A percentile compares a stretch with the other conserved stretches of the same genome.
phyloP scores from a whole-genome alignment of 768 basidiomycete species.

The Chiua virens region DNA sequence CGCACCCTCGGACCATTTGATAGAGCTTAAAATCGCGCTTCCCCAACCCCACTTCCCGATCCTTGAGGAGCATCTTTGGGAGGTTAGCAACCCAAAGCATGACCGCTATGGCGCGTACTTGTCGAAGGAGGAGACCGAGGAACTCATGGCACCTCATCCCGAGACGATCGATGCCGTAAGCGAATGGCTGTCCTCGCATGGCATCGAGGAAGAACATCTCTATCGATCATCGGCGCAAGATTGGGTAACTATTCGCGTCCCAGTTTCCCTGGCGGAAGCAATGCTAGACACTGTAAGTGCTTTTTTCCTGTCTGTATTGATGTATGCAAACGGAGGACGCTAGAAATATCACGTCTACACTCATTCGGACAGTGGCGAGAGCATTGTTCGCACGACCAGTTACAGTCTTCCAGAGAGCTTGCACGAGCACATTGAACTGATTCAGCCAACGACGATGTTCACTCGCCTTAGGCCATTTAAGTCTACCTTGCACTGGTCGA shows the following conservation, averaged over 20 bases:
- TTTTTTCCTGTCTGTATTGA: not conserved
- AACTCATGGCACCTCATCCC: slow-evolving; percentile 55
- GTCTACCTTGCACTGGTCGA: slow-evolving; percentile 39
- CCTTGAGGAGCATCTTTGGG: slow-evolving; percentile 52
- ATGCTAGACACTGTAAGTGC: slow-evolving; percentile 66
- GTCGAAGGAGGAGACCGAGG: slow-evolving; percentile 65
- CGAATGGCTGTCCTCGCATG: slow-evolving; percentile 61
- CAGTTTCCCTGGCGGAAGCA: slow-evolving; percentile 59
- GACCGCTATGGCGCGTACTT: slow-evolving; percentile 55
- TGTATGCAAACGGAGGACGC: not conserved
- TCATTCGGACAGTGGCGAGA: slow-evolving; percentile 51
- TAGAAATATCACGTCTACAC: slow-evolving; percentile 67
- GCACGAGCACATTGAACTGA: slow-evolving; percentile 60
- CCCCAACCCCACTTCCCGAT: slow-evolving; percentile 50
- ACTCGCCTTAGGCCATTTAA: slow-evolving; percentile 44
- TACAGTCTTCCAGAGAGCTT: slow-evolving; percentile 66
- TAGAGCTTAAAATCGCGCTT: slow-evolving; percentile 59
- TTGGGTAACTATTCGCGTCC: slow-evolving; percentile 62
- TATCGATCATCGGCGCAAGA: slow-evolving; percentile 63
- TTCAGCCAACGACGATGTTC: slow-evolving; percentile 76
- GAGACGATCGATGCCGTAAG: slow-evolving; percentile 54
- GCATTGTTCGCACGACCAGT: slow-evolving; percentile 61
- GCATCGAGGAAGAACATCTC: slow-evolving; percentile 47
- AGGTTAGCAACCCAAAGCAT: slow-evolving; percentile 59
- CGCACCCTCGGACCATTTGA: slow-evolving; percentile 45